Evolutionary conservation across 306 rosid species (phyloP).

Genomic region (Casuarina equisetifolia): DNA sequence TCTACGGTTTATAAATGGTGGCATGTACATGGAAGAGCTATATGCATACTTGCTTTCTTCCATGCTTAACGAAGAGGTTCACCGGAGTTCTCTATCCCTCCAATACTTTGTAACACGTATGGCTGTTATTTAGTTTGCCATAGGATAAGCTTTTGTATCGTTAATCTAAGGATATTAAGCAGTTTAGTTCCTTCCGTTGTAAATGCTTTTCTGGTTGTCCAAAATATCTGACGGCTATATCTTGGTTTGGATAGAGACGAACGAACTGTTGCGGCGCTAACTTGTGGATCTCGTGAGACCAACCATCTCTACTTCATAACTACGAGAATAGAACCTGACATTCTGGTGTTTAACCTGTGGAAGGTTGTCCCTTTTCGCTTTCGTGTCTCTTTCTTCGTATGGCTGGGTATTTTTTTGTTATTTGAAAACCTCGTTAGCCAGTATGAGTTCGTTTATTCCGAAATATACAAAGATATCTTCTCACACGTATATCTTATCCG

Average conservation of each 20-base stretch:
- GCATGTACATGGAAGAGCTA: slow-evolving; percentile 50
- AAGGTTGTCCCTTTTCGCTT: not conserved
- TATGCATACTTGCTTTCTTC: slow-evolving; percentile 18
- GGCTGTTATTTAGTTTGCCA: slow-evolving; percentile 34
- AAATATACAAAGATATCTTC: too few relatives aligned
- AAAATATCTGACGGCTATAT: not conserved
- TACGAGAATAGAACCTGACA: not conserved
- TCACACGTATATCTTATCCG: too few relatives aligned
- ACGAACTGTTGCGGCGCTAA: not conserved
- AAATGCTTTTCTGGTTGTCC: slow-evolving; percentile 7
- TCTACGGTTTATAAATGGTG: slow-evolving; percentile 27
- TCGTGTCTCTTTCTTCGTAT: not conserved
- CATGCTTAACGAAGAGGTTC: slow-evolving; percentile 43
- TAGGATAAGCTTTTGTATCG: slow-evolving; percentile 39
- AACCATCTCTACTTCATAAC: not conserved
- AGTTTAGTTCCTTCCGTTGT: slow-evolving; percentile 4
- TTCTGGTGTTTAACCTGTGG: not conserved
- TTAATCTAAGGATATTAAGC: slow-evolving; percentile 32
- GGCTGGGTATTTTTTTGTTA: too few relatives aligned
- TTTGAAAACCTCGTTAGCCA: too few relatives aligned
- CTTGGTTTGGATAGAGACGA: not conserved
- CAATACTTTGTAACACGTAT: slow-evolving; percentile 35
- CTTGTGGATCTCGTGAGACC: not conserved
- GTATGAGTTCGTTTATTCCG: too few relatives aligned
- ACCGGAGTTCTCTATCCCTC: slow-evolving; percentile 43